Evolutionary conservation across 2,329 filamentous ascomycete genomes (phyloP), one percentile per base, ranked within the genome.

Genomic region (Hymenoscyphus repandus): DNA sequence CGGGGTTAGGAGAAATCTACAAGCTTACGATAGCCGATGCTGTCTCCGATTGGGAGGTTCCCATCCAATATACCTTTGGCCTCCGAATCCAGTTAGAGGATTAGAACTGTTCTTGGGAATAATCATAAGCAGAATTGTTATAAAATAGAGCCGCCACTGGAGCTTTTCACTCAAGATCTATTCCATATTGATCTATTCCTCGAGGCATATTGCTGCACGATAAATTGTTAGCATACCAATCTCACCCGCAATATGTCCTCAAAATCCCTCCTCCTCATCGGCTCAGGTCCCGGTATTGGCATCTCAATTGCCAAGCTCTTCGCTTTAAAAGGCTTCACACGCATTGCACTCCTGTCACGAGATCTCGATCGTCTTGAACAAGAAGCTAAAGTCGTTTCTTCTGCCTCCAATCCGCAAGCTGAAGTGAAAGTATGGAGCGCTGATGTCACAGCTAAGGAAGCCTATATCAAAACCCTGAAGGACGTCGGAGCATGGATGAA

Each of bases 261-360:
- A 20, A 41, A 41, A 15, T 18, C 45, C 22, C 45, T 47, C 45
- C 37, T 40, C 45, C 36, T 47, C 13, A 5, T 47, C 6, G 45
- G 45, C 17, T 32, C 22, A 11, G 45, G 45, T 17, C 45, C 45
- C 20, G 13, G 32, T 2, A 47, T 47, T 7, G 37, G 36, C 12
- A n/a, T 30, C 37, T 30, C 32, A 13, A 18, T 41, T 6, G 37
- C 36, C 9, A n/a, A 12, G 13, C 36, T 40, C 45, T 47, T 47
- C n/a, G 36, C 45, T 9, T 15, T 20, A 5, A 32, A 47, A 5
- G 5, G 2, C n/a, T 47, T 47, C 22, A 47, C 45, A 13, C 45
- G 32, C 15, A 47, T 47, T n/a, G 36, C 36, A 20, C 45, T 47
- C 20, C n/a, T 47, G 10, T 20, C 45, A 17, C 45, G 45, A 2